Evolutionary conservation across 2,329 filamentous ascomycete species (phyloP), one percentile per base, ranked within the genome.

Genomic region (Phialophora tarda): DNA sequence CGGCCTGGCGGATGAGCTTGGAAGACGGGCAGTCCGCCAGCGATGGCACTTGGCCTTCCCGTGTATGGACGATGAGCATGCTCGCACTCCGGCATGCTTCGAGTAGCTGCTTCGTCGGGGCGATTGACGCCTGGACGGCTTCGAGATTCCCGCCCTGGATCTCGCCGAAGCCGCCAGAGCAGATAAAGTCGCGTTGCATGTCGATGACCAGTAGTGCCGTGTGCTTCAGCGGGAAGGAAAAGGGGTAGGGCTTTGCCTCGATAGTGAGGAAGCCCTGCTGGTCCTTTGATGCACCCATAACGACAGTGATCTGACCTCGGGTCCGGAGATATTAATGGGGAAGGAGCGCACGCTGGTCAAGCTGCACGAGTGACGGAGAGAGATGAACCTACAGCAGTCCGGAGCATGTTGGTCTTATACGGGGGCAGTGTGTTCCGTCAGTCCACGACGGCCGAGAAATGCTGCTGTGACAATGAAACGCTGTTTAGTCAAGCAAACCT

Each of bases 221-320:
- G 8, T 80, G 78, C 30, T 78, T 75, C 26, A 78, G 75, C 21
- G 79, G 77, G 65, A 85, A 85, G 3, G 74, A 76, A 72, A 82
- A 85, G 2, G 78, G 74, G 72, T 85, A 85, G 12, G 84, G 84
- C 66, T 79, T 77, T 44, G 73, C 76, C 59, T 99, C 95, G 71
- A 98, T 87, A 75, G 98, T 93, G 75, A 99, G 92, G 81, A 92
- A 93, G 69, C 93, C 93, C 4, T 78, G 75, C 11, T 57, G 41
- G 48, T 62, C 58, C 41, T 76, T 75, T 6, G 76, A 68, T 54
- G 76, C 74, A 26, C 71, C 73, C 67, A 69, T 69, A 14, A 17
- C 28, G 53, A 34, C 12, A 34, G 28, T 17, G 1, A 4, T 55
- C 24, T 28, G 8, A 34, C 11, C 48, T 34, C 38, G 17, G 48